These are phyloP conservation scores for Boletus sp. DNA, from an alignment of 768 basidiomycete genomes.

Conservation along the genomic window DNA sequence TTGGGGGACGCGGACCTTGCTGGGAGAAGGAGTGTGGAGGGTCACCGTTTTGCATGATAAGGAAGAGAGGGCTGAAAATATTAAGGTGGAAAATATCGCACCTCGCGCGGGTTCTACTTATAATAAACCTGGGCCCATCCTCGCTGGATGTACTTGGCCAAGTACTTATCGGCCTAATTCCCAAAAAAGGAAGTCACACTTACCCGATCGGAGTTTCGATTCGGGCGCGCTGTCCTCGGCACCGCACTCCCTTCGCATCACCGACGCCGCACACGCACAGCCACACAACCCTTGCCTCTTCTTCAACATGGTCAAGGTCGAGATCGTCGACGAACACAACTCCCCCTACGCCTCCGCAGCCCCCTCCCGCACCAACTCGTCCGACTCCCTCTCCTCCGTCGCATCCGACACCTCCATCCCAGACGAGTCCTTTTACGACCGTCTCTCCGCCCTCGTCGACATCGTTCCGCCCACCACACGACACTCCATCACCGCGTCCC, in stretches of 20 bases:
- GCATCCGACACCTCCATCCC: slow-evolving; percentile 64
- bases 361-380: slow-evolving; percentile 66
- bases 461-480: slow-evolving; percentile 93
- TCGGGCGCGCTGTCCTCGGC: slow-evolving; percentile 20
- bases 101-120: slow-evolving; percentile 22
- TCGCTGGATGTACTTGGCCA: slow-evolving; percentile 14
- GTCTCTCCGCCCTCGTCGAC: slow-evolving; percentile 88
- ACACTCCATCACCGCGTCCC: slow-evolving; percentile 61
- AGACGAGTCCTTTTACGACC: slow-evolving; percentile 86
- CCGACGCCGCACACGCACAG: slow-evolving; percentile 22
- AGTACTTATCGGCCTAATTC: slow-evolving; percentile 25
- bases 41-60: slow-evolving; percentile 34
- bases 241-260: slow-evolving; percentile 30
- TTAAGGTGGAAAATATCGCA: slow-evolving; percentile 23
- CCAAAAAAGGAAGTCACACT: slow-evolving; percentile 2
- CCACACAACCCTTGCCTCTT: slow-evolving; percentile 1
- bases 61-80: slow-evolving; percentile 22
- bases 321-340: slow-evolving; percentile 77
- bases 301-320: slow-evolving; percentile 84
- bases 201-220: slow-evolving; percentile 28
- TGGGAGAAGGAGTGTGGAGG: slow-evolving; percentile 33
- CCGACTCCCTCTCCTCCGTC: slow-evolving; percentile 76
- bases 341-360: slow-evolving; percentile 77
- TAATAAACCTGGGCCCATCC: slow-evolving; percentile 16
- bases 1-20: slow-evolving; percentile 21